Evolutionary conservation across 208 protist species (phyloP).

Genomic region (Naegleria gruberi): DNA sequence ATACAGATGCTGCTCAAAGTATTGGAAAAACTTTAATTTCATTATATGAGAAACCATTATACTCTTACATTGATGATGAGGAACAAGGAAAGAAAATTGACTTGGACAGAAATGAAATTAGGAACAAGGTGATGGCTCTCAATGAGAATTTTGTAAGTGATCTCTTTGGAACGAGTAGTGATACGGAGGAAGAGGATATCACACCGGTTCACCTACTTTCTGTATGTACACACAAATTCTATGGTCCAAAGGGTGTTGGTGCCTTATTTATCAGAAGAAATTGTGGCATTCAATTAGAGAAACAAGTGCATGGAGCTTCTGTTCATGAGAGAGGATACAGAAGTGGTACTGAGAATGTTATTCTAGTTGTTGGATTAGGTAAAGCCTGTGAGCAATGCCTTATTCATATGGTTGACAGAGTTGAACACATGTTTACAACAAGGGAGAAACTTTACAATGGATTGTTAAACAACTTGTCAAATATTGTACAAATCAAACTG

Average conservation of each 20-base stretch:
- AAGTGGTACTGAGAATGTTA: conserved; percentile 25
- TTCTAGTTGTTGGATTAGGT: conserved; percentile 22
- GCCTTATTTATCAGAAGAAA: not conserved
- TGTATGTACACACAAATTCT: conserved; percentile 23
- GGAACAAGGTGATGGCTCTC: not conserved
- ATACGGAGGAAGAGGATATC: not conserved
- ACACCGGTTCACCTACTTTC: not conserved
- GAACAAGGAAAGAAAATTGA: not conserved
- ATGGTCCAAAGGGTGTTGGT: conserved; percentile 25
- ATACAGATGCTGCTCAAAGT: conserved; percentile 62
- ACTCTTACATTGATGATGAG: not conserved
- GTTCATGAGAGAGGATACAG: not conserved
- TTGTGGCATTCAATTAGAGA: not conserved
- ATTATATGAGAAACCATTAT: conserved; percentile 21
- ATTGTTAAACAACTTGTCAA: not conserved
- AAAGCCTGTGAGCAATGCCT: not conserved
- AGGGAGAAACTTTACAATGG: not conserved
- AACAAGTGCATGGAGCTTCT: conserved; percentile 5
- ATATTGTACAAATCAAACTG: not conserved
- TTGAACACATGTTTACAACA: not conserved
- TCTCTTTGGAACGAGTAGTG: not conserved
- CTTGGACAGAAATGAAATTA: not conserved
- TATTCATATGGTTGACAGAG: not conserved
- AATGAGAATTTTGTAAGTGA: not conserved
- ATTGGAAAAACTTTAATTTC: conserved; percentile 51